Evolutionary conservation across 495 filamentous ascomycete genomes (phyloP), one percentile per base, ranked within the genome.

Genomic region (Penicillium cinerascens): DNA sequence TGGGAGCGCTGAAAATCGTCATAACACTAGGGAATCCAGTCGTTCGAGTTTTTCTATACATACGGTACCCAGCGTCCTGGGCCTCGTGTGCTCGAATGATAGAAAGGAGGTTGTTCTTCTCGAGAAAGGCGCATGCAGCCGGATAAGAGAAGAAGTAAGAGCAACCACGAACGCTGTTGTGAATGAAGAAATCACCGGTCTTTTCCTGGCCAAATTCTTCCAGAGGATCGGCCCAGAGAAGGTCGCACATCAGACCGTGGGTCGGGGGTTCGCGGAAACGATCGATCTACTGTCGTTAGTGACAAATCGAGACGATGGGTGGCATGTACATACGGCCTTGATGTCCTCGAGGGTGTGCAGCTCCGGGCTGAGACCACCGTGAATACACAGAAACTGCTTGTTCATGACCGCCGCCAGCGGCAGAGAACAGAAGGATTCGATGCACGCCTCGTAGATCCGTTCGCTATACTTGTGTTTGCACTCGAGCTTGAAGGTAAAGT

Each of bases 71-170:
- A 43, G 93, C 93, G 73, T 98, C 93, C 76, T 98, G 93, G 15
- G 93, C 93, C 63, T 98, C 93, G 75, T 98, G 93, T n/a, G 93
- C 93, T 59, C 93, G 88, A 65, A 98, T 98, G 67, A 98, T 85
- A 16, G 93, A 98, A 17, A 98, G 84, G 9, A 98, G 79, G 66
- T 97, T 97, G 76, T 98, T 98, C 78, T 97, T 97, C 72, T 98
- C 93, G 52, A 98, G 73, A 75, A 98, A 98, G 11, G 90, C 87
- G 73, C 93, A 98, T 22, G 93, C 95, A n/a, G 93, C 90, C 3
- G 91, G 93, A 61, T 98, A 98, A 8, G 92, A 96, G 76, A 98
- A 98, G 77, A 97, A 98, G 73, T 96, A 98, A 8, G 93, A 98
- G 75, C 93, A 98, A 39, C 93, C 93, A 51, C 93, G 89, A 42